Evolutionary conservation across 2,329 filamentous ascomycete species (phyloP), one percentile per base, ranked within the genome.

Genomic region (Zalaria obscura): DNA sequence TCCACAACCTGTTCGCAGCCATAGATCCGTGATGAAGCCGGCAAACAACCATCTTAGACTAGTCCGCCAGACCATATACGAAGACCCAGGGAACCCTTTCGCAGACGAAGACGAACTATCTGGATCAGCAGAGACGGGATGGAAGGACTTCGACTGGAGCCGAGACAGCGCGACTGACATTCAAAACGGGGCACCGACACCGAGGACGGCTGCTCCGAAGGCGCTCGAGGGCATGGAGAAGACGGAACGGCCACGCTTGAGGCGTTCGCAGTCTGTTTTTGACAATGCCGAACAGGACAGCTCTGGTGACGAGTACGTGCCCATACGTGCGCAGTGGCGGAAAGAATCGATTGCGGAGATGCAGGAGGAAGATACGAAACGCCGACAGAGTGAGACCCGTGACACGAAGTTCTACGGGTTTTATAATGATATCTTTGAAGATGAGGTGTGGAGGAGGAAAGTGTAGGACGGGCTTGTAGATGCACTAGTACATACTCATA

Each of bases 391-490:
- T 7, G 29, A 40, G 33, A 32, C 26, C 3, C 28, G 41, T 25
- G 27, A 39, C 31, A 39, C 41, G 31, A 34, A 29, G 10, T 43
- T 43, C 38, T 43, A 43, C 27, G 26, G 34, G 29, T 43, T 43
- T 28, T 43, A 43, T 34, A 38, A 43, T 33, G 41, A 43, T 10
- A n/a, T 43, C 11, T 18, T 18, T 18, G 18, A 18, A 18, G 18
- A 18, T 18, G 18, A 18, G 18, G 18, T 18, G 18, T 18, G 18
- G 18, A 18, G 18, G 18, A 18, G 18, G 18, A 18, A 18, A 18
- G 18, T 18, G 18, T 18, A 18, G 18, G 18, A 18, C 18, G 18
- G 18, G 18, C 18, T 18, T 18, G 18, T 18, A 18, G 18, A 18
- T 18, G 18, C 18, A 18, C 18, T 18, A 18, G 18, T 18, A 18